Percentiles rank a stretch among this genome's conserved stretches.
Conservation (phyloP, 495 filamentous ascomycete genomes). For the Penicillium nucicola region DNA sequence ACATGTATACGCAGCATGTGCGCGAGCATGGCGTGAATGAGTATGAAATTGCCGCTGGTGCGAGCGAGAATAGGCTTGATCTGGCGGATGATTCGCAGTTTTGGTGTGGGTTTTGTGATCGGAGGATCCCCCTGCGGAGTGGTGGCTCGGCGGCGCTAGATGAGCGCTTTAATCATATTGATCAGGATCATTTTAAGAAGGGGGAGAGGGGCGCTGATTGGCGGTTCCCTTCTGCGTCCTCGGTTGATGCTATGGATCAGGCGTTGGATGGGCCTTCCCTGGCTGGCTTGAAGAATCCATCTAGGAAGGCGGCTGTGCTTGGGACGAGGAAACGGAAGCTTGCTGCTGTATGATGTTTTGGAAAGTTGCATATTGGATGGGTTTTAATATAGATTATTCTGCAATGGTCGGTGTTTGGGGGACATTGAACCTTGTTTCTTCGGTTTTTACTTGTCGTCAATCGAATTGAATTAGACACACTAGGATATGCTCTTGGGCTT, state of each 20-base stretch:
- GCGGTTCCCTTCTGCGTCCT: conserved; percentile 22
- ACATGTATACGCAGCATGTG: conserved; percentile 61
- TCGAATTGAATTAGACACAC: background rate
- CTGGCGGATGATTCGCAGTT: conserved; percentile 66
- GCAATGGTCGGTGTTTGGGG: background rate
- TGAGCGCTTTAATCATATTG: conserved; percentile 85
- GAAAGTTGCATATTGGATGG: background rate
- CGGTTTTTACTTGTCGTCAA: background rate
- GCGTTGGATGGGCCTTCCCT: background rate
- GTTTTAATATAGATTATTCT: background rate
- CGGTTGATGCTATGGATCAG: background rate
- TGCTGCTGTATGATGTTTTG: background rate
- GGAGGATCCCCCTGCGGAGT: conserved; percentile 53
- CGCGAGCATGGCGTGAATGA: conserved; percentile 46
- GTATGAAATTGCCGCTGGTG: conserved; percentile 41
- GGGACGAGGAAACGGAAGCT: conserved; percentile 30
- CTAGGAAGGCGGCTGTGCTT: background rate
- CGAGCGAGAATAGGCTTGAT: conserved; percentile 58
- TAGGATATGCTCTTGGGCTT: conserved; percentile 13
- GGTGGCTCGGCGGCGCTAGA: conserved; percentile 60
- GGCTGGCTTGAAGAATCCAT: background rate
- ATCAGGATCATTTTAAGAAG: conserved; percentile 65
- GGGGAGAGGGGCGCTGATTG: conserved; percentile 49
- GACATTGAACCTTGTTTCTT: background rate
- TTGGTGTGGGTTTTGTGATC: conserved; percentile 87